Percentiles rank a stretch among this genome's conserved stretches.
These are phyloP conservation scores for Saposhnikovia divaricata DNA, from an alignment of 129 eudicot genomes.

Conservation along the genomic window DNA sequence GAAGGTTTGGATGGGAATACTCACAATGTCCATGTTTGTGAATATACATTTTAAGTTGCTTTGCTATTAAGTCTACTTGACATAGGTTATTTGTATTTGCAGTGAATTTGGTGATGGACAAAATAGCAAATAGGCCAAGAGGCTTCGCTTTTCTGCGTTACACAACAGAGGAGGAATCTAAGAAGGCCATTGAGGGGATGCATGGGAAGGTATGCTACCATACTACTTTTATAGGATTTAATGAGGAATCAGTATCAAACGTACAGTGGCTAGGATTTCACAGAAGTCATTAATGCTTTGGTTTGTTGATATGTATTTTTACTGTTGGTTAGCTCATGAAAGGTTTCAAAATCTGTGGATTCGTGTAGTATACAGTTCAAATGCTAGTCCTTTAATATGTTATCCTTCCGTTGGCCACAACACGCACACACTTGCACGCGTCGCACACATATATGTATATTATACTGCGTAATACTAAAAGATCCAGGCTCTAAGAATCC, in stretches of 20 bases:
- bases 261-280: neutral
- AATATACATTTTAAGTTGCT: conserved; percentile 1
- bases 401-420: neutral
- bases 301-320: neutral
- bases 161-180: conserved; percentile 80
- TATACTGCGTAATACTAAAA: neutral
- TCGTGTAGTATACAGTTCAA: neutral
- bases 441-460: neutral
- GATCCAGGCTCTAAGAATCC: neutral
- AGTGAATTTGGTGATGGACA: conserved; percentile 96
- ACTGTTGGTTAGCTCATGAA: neutral
- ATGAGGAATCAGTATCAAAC: neutral
- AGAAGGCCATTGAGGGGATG: conserved; percentile 92
- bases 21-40: conserved; percentile 1
- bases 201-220: conserved; percentile 76
- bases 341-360: neutral
- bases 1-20: conserved; percentile 43
- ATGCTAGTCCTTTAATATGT: neutral
- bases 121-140: conserved; percentile 81
- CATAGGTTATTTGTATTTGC: conserved; percentile 18
- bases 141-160: conserved; percentile 88
- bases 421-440: neutral
- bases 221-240: neutral
- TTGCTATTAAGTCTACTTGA: neutral
- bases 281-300: neutral